Evolutionary conservation across 169 alveolate species (phyloP).

Genomic region (Plasmodium billcollinsi): DNA sequence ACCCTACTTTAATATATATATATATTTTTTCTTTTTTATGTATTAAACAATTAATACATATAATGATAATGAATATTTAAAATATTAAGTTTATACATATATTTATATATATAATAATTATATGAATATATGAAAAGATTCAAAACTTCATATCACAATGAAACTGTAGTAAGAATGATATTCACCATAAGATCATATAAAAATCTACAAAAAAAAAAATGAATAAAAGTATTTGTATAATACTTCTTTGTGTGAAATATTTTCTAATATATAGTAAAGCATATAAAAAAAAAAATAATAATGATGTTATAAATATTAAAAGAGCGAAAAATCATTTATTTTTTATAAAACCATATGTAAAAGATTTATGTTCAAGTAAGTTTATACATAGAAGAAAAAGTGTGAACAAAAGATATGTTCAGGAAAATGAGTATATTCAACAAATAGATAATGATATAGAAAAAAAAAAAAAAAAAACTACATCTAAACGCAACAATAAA

Average conservation of each 20-base stretch:
- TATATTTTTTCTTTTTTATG: too few species aligned
- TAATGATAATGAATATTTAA: too few species aligned
- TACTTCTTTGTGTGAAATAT: slow-evolving; percentile 6
- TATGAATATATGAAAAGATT: too few species aligned
- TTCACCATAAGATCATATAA: neutral
- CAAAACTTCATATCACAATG: neutral
- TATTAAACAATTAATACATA: too few species aligned
- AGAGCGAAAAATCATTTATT: slow-evolving; percentile 2
- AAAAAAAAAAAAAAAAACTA: neutral
- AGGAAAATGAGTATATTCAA: slow-evolving; percentile 1
- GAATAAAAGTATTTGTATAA: neutral
- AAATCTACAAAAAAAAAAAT: slow-evolving; percentile 8
- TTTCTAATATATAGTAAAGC: slow-evolving; percentile 1
- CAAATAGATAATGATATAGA: neutral
- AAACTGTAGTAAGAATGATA: neutral
- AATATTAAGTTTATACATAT: too few species aligned
- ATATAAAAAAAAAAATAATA: slow-evolving; percentile 1
- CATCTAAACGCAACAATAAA: slow-evolving; percentile 8
- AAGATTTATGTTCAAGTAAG: neutral
- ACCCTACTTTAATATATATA: too few species aligned
- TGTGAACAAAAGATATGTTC: neutral
- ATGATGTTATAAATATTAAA: neutral
- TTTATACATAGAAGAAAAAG: neutral
- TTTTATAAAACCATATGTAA: neutral
- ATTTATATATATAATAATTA: too few species aligned